phyloP scores from a whole-genome alignment of 2,329 filamentous ascomycete genomes.

The Hypoxylon sp. region DNA sequence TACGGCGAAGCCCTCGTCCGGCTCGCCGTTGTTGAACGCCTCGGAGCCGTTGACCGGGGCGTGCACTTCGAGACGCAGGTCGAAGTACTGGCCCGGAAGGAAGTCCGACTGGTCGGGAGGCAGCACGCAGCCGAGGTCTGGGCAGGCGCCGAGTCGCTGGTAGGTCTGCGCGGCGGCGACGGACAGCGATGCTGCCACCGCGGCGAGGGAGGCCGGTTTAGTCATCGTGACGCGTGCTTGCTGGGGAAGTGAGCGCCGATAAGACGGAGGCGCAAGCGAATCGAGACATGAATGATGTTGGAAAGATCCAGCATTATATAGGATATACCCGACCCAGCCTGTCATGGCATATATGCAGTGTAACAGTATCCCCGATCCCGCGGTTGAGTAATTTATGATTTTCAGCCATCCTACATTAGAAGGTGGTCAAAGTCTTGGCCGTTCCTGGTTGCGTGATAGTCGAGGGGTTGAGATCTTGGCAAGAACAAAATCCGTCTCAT shows the following conservation, averaged over 20 bases:
- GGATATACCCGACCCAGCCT: background rate
- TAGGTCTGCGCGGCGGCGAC: conserved; percentile 67
- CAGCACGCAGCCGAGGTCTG: conserved; percentile 68
- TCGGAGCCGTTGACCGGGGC: conserved; percentile 85
- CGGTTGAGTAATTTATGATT: conserved; percentile 18
- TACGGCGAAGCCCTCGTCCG: conserved; percentile 81
- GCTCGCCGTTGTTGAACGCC: conserved; percentile 74
- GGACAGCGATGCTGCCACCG: conserved; percentile 53
- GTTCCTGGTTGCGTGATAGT: conserved; percentile 14
- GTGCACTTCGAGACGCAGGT: conserved; percentile 85
- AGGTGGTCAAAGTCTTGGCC: conserved; percentile 34
- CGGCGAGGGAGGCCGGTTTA: conserved; percentile 52
- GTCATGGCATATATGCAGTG: conserved; percentile 14
- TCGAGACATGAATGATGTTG: background rate
- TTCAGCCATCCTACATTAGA: conserved; percentile 28
- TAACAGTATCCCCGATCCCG: conserved; percentile 11
- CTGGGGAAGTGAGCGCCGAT: conserved; percentile 5
- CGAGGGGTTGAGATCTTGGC: conserved; percentile 30
- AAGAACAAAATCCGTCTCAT: background rate
- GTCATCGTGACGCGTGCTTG: conserved; percentile 50
- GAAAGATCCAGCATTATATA: conserved; percentile 24
- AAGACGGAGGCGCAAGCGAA: conserved; percentile 2
- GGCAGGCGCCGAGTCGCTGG: conserved; percentile 70
- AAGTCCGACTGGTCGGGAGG: conserved; percentile 79
- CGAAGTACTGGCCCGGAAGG: conserved; percentile 84